Percentiles rank a stretch among this genome's conserved stretches.
phyloP scores from a whole-genome alignment of 352 stramenopile species.

The Phytopythium helicoides region DNA sequence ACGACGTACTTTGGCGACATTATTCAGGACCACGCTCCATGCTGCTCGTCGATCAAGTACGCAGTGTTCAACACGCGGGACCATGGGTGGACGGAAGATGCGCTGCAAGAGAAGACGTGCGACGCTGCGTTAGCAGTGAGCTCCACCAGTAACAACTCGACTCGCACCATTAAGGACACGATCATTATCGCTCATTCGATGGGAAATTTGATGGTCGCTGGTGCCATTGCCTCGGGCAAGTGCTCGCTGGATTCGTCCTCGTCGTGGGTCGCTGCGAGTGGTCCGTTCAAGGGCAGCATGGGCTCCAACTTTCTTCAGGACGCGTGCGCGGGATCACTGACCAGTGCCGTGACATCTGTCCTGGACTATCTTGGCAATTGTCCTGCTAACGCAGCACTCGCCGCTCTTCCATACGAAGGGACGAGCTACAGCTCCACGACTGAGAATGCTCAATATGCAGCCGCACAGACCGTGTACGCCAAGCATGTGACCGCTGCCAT shows the following conservation, averaged over 20 bases:
- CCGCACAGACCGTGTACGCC: slow-evolving; percentile 24
- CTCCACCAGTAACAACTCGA: slow-evolving; percentile 12
- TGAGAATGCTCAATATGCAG: slow-evolving; percentile 19
- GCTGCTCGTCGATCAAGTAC: slow-evolving; percentile 43
- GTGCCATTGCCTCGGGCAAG: slow-evolving; percentile 35
- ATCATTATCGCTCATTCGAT: slow-evolving; percentile 54
- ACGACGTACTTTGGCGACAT: slow-evolving; percentile 33
- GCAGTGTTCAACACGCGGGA: slow-evolving; percentile 37
- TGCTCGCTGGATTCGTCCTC: slow-evolving; percentile 35
- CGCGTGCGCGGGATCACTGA: slow-evolving; percentile 24
- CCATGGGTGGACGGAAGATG: slow-evolving; percentile 29
- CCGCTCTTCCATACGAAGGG: slow-evolving; percentile 30
- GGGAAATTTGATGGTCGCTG: slow-evolving; percentile 35
- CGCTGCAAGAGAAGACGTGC: slow-evolving; percentile 37
- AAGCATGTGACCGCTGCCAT: slow-evolving; percentile 31
- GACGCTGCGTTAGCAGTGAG: slow-evolving; percentile 19
- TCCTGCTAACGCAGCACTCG: slow-evolving; percentile 25
- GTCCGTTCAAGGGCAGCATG: slow-evolving; percentile 29
- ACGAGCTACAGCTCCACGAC: slow-evolving; percentile 16
- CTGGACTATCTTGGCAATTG: slow-evolving; percentile 42
- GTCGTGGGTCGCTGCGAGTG: slow-evolving; percentile 22
- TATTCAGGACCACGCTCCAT: slow-evolving; percentile 35
- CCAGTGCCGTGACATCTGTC: slow-evolving; percentile 17
- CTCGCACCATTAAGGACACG: slow-evolving; percentile 28
- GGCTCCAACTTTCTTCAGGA: slow-evolving; percentile 23